Evolutionary conservation across 768 basidiomycete genomes (phyloP), one percentile per base, ranked within the genome.

Genomic region (Phlebiopsis gigantea): DNA sequence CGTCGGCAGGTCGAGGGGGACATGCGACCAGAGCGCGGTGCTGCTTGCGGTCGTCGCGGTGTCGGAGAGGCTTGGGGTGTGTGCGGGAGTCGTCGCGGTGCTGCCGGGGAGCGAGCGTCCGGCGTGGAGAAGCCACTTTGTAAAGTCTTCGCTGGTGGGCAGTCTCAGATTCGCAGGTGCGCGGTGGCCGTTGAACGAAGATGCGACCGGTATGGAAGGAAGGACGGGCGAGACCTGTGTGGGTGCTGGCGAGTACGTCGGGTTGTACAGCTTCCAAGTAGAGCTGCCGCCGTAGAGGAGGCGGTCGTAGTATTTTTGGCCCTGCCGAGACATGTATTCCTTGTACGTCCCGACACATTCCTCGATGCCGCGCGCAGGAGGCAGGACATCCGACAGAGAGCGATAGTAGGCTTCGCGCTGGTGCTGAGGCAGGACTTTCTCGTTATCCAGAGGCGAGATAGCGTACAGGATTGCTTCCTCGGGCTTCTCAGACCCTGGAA

Each of bases 321-420:
- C 69, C 61, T 73, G 77, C 50, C 76, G 72, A 53, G 76, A 70
- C 82, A 82, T 83, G 61, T 76, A 74, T 48, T 71, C 68, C 57
- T 71, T 72, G 64, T 85, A 84, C 8, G 77, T 76, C 21, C 79
- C 81, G 56, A 77, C 73, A 44, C 71, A 74, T 64, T 84, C 80
- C 58, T 78, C 74, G 43, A 81, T 72, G 42, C 77, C 77, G 29
- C 65, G 55, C 19, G 75, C 70, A 56, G 75, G 73, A 14, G 77
- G 78, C 49, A 85, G 74, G 44, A 71, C 76, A 59, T 71, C 72
- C 57, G 79, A 75, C 39, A 86, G 69, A 25, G 78, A 67, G 48
- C 77, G 71, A 61, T 86, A 86, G 56, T 80, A 70, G 24, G 73
- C 77, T 52, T 70, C 66, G 30, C 83, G 79, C 64, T 84, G 80